Percentiles rank a stretch among this genome's conserved stretches.
Evolutionary conservation across 2,329 filamentous ascomycete species (phyloP).

Genomic region (Calonectria honghensis): DNA sequence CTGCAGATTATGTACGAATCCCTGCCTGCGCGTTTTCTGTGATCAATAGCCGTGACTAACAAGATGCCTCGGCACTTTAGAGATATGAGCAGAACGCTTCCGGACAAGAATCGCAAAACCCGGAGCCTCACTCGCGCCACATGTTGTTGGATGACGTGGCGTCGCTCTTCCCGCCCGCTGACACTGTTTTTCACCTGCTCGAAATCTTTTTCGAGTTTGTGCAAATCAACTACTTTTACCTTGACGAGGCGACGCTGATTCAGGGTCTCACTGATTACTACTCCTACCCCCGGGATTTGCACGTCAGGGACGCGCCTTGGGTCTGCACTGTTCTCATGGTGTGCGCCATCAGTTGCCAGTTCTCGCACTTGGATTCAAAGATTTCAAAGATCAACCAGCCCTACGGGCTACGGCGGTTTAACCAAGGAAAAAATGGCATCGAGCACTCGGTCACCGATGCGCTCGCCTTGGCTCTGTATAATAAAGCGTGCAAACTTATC

Average conservation of each 20-base stretch:
- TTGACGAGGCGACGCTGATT: slow-evolving; percentile 57
- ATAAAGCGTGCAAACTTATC: slow-evolving; percentile 71
- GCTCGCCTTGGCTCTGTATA: slow-evolving; percentile 67
- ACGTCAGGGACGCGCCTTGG: slow-evolving; percentile 8
- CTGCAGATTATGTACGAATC: slow-evolving; percentile 13
- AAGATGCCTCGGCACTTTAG: background rate
- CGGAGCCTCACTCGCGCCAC: slow-evolving; percentile 62
- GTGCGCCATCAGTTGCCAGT: slow-evolving; percentile 71
- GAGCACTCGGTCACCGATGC: background rate
- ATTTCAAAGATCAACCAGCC: slow-evolving; percentile 40
- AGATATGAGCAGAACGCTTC: slow-evolving; percentile 1
- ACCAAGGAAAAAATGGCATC: slow-evolving; percentile 14
- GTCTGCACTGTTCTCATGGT: slow-evolving; percentile 68
- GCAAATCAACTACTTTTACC: slow-evolving; percentile 69
- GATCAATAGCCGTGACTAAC: background rate
- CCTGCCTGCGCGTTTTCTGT: background rate
- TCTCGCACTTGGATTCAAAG: slow-evolving; percentile 66
- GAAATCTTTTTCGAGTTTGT: slow-evolving; percentile 69
- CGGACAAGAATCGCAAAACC: background rate
- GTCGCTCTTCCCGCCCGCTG: slow-evolving; percentile 63
- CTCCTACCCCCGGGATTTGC: slow-evolving; percentile 8
- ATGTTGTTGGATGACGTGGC: slow-evolving; percentile 11
- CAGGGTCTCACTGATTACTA: slow-evolving; percentile 7
- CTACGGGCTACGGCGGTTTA: background rate
- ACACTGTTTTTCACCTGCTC: slow-evolving; percentile 68